These are phyloP conservation scores for Saitozyma podzolica DNA, from an alignment of 768 basidiomycete genomes.

Conservation along the genomic window DNA sequence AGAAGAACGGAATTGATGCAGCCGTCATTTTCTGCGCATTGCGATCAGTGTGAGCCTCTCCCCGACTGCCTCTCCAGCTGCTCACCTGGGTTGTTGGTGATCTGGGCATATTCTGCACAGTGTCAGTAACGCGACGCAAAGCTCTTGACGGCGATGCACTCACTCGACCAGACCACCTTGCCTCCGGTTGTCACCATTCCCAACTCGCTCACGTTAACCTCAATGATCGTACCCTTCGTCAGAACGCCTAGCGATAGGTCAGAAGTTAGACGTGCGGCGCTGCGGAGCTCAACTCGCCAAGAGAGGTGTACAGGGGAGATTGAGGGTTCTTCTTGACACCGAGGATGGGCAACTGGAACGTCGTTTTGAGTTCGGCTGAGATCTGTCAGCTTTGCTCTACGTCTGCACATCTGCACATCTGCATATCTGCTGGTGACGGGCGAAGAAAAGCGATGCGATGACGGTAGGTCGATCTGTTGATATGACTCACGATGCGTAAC, in stretches of 20 bases:
- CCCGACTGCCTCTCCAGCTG: constrained; percentile 54
- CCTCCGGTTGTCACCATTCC: constrained; percentile 97
- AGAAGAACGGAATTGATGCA: constrained; percentile 90
- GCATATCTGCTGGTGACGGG: too few species aligned
- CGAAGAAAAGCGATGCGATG: too few species aligned
- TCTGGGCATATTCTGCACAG: constrained; percentile 61
- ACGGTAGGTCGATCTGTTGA: too few species aligned
- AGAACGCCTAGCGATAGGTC: constrained; percentile 65
- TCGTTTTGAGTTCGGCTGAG: constrained; percentile 91
- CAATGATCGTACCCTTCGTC: constrained; percentile 97
- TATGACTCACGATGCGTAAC: constrained; percentile 87
- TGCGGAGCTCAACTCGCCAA: constrained; percentile 63
- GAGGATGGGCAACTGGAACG: constrained; percentile 96
- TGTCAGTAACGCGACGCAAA: neutral
- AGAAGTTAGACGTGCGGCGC: too few species aligned
- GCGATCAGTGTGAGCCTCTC: constrained; percentile 62
- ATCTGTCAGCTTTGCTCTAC: constrained; percentile 2
- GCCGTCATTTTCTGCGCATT: constrained; percentile 90
- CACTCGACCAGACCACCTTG: constrained; percentile 62
- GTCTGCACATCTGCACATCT: neutral
- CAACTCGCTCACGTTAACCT: constrained; percentile 97
- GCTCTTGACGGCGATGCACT: constrained; percentile 9
- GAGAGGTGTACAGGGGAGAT: constrained; percentile 63
- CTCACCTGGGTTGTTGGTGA: constrained; percentile 41
- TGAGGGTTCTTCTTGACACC: constrained; percentile 99